Evolutionary conservation across 2,329 filamentous ascomycete species (phyloP).

Genomic region (Fusarium nodosum): DNA sequence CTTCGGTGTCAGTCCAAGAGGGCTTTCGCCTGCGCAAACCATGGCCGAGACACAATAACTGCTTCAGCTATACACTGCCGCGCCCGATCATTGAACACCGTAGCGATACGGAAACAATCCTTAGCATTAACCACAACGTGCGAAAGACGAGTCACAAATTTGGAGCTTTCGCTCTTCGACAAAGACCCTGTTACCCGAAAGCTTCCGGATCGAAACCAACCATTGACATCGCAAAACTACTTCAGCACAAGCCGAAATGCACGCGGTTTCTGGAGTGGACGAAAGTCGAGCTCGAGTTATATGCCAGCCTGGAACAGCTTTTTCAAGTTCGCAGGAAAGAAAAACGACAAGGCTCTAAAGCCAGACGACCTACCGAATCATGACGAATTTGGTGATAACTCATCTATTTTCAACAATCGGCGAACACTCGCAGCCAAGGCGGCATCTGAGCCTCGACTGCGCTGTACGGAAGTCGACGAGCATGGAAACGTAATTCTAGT

Average conservation of each 20-base stretch:
- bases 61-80: conserved; percentile 38
- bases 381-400: conserved; percentile 70
- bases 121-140: conserved; percentile 28
- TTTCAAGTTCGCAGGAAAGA: conserved; percentile 59
- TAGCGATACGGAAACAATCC: conserved; percentile 29
- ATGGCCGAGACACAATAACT: conserved; percentile 50
- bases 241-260: conserved; percentile 52
- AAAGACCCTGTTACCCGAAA: conserved; percentile 42
- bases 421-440: conserved; percentile 81
- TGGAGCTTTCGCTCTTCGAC: conserved; percentile 52
- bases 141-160: conserved; percentile 31
- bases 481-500: conserved; percentile 91
- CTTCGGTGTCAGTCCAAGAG: conserved; percentile 77
- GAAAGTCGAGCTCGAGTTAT: conserved; percentile 38
- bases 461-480: conserved; percentile 96
- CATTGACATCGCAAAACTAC: conserved; percentile 30
- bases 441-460: conserved; percentile 84
- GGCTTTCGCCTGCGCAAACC: conserved; percentile 63
- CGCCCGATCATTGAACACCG: conserved; percentile 29
- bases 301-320: conserved; percentile 63
- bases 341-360: conserved; percentile 60
- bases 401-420: conserved; percentile 74
- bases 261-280: conserved; percentile 44
- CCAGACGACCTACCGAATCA: conserved; percentile 70
- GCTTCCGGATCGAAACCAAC: conserved; percentile 21